These are phyloP conservation scores for Boletus sp. DNA, from an alignment of 768 basidiomycete genomes.

Conservation along the genomic window DNA sequence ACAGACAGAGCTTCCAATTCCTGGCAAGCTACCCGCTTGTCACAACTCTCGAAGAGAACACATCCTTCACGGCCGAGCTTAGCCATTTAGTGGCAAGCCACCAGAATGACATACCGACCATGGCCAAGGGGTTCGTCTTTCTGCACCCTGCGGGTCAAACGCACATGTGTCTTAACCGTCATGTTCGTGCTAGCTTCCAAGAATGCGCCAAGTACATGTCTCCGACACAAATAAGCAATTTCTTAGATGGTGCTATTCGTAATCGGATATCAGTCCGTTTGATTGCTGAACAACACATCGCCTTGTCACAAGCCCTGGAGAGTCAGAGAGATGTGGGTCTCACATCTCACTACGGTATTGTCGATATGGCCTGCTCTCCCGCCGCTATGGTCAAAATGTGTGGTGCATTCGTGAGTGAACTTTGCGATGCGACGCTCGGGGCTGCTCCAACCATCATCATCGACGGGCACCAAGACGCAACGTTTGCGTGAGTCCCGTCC, in stretches of 20 bases:
- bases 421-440: conserved; percentile 84
- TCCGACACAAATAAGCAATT: conserved; percentile 70
- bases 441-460: conserved; percentile 62
- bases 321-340: conserved; percentile 30
- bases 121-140: conserved; percentile 75
- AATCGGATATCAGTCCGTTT: conserved; percentile 85
- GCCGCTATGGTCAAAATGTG: conserved; percentile 73
- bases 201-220: conserved; percentile 85
- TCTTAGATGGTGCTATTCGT: conserved; percentile 80
- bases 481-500: conserved; percentile 64
- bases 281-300: conserved; percentile 89
- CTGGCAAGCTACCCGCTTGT: conserved; percentile 67
- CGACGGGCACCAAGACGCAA: conserved; percentile 66
- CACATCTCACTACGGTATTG: conserved; percentile 60
- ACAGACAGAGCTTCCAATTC: conserved; percentile 66
- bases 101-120: conserved; percentile 83
- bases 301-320: conserved; percentile 67
- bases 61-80: conserved; percentile 62
- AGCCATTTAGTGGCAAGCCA: conserved; percentile 71
- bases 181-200: conserved; percentile 57
- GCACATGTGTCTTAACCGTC: neutral
- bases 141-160: neutral
- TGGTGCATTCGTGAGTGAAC: conserved; percentile 75
- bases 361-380: conserved; percentile 71
- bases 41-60: conserved; percentile 65